A percentile compares a stretch with the other conserved stretches of the same genome.
phyloP scores from a whole-genome alignment of 805 yeast genomes.

The Lachancea fermentati region DNA sequence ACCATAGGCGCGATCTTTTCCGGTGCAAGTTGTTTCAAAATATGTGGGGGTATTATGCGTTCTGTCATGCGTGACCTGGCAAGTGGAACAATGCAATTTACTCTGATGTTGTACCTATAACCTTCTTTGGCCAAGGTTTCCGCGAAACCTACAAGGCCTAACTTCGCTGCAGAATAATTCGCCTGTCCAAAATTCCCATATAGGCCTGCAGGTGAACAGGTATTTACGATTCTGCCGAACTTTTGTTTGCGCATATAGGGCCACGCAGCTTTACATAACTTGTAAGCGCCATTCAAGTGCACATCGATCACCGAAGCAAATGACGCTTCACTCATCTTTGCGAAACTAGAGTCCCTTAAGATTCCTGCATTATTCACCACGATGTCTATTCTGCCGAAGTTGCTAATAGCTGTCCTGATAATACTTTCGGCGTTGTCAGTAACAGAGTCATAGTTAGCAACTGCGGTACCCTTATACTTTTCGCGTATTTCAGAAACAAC shows the following conservation, averaged over 20 bases:
- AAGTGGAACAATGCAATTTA: constrained; percentile 87
- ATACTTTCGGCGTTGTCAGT: constrained; percentile 76
- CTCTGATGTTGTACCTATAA: constrained; percentile 69
- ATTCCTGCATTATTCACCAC: constrained; percentile 94
- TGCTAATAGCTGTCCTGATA: constrained; percentile 76
- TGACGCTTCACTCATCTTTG: constrained; percentile 77
- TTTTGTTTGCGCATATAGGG: constrained; percentile 77
- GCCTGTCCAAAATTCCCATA: constrained; percentile 97
- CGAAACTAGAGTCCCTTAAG: constrained; percentile 78
- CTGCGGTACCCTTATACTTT: constrained; percentile 75
- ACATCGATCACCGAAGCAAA: constrained; percentile 78
- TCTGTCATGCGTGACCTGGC: constrained; percentile 98
- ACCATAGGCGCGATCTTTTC: constrained; percentile 92
- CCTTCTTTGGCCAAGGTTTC: constrained; percentile 97
- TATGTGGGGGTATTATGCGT: constrained; percentile 75
- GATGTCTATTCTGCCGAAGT: constrained; percentile 84
- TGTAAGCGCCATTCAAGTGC: constrained; percentile 85
- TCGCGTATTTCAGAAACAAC: constrained; percentile 77
- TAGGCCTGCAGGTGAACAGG: constrained; percentile 96
- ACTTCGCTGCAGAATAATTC: constrained; percentile 89
- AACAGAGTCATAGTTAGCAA: constrained; percentile 90
- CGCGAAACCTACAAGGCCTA: constrained; percentile 84
- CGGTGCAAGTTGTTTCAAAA: constrained; percentile 74
- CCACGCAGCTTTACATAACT: constrained; percentile 88
- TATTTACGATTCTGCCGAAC: constrained; percentile 84